Evolutionary conservation across 2,329 filamentous ascomycete species (phyloP).

Genomic region (Colletotrichum aenigma): DNA sequence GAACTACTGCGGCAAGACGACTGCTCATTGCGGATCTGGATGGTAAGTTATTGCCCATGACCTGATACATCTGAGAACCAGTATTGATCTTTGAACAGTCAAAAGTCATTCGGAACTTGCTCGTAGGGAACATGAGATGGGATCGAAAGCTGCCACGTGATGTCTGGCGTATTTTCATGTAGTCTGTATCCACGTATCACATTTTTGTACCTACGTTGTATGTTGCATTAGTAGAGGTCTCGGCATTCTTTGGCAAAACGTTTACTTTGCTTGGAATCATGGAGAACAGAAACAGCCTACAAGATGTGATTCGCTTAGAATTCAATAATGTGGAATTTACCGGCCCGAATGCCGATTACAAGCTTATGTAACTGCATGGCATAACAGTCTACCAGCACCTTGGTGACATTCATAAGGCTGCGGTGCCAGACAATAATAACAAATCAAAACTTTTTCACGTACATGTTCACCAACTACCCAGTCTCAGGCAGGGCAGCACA

Average conservation of each 20-base stretch:
- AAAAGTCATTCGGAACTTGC: neutral
- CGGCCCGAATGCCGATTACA: neutral
- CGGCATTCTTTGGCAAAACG: too few species aligned
- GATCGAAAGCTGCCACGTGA: neutral
- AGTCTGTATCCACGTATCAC: too few species aligned
- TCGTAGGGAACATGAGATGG: neutral
- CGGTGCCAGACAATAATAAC: neutral
- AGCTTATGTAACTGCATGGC: neutral
- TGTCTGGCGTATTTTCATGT: too few species aligned
- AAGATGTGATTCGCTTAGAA: neutral
- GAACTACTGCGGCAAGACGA: neutral
- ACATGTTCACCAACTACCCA: neutral
- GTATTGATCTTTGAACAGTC: neutral
- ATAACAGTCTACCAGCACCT: neutral
- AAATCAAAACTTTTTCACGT: neutral
- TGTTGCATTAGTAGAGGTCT: neutral
- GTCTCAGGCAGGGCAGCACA: neutral
- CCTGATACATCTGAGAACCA: neutral
- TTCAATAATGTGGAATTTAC: neutral
- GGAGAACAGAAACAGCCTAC: neutral
- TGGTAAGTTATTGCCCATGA: neutral
- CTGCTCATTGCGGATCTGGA: neutral
- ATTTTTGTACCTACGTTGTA: too few species aligned
- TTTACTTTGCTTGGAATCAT: neutral
- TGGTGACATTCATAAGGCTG: neutral